Evolutionary conservation across 768 basidiomycete genomes (phyloP).

Genomic region (Suillus variegatus): DNA sequence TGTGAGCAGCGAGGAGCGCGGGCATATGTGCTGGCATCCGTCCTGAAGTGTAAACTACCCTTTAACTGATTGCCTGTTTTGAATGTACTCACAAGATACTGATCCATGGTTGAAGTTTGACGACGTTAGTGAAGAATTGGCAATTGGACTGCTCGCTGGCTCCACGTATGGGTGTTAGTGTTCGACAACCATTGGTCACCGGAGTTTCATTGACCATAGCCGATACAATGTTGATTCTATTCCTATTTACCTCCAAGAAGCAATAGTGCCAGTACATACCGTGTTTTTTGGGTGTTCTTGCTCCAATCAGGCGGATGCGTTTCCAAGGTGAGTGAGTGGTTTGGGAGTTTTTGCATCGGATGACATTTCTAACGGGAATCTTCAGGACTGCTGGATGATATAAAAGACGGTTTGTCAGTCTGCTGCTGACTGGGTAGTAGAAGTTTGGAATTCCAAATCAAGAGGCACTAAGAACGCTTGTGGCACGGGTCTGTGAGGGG

Average conservation of each 20-base stretch:
- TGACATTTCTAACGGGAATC: neutral
- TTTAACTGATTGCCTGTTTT: slow-evolving; percentile 36
- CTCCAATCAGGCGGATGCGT: neutral
- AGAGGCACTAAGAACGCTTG: neutral
- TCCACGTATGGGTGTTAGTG: neutral
- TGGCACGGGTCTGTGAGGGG: neutral
- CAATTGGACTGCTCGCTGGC: neutral
- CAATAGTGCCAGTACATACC: no score
- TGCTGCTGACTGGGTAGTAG: neutral
- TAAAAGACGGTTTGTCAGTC: neutral
- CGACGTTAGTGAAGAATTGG: neutral
- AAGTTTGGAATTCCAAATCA: neutral
- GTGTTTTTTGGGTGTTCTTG: no score
- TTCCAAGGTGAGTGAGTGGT: neutral
- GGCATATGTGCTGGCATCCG: slow-evolving; percentile 90
- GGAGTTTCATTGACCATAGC: neutral
- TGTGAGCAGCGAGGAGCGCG: slow-evolving; percentile 85
- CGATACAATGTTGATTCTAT: neutral
- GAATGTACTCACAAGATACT: slow-evolving; percentile 10
- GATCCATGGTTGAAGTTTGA: neutral
- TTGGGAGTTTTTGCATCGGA: neutral
- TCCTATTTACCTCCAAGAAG: no score
- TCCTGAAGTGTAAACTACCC: slow-evolving; percentile 70
- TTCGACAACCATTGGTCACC: neutral
- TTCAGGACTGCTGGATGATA: neutral